Conservation (phyloP, 352 stramenopile species). For the Phytophthora colocasiae region DNA sequence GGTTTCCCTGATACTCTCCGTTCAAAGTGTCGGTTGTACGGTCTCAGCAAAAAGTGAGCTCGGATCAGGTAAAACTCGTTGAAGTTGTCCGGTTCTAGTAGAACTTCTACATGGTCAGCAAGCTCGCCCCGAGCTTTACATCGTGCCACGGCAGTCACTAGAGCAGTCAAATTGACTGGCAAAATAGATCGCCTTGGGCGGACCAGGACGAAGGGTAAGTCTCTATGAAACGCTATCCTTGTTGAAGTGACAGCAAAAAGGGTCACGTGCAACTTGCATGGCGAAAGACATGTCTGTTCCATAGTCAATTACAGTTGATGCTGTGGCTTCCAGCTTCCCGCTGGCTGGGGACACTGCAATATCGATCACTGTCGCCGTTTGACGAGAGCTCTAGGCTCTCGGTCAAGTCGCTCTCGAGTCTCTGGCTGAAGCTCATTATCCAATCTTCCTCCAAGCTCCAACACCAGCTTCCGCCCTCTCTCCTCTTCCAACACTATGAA, state of each 20-base stretch:
- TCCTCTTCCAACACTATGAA: slow-evolving; percentile 43
- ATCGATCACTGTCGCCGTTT: slow-evolving; percentile 17
- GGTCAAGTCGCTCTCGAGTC: not conserved
- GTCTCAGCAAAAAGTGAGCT: slow-evolving; percentile 1
- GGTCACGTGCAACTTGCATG: slow-evolving; percentile 2
- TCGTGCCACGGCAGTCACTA: slow-evolving; percentile 21
- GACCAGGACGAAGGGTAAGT: not conserved
- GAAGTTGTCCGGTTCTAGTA: slow-evolving; percentile 1
- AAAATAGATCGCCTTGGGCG: slow-evolving; percentile 3
- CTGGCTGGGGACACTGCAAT: not conserved
- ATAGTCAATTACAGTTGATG: too few relatives aligned
- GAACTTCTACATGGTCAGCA: slow-evolving; percentile 11
- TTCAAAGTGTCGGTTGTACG: not conserved
- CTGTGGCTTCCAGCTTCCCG: not conserved
- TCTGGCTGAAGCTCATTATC: slow-evolving; percentile 38
- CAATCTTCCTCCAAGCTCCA: slow-evolving; percentile 45
- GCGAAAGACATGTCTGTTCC: too few relatives aligned
- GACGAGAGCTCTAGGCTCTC: not conserved
- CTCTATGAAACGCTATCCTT: slow-evolving; percentile 8
- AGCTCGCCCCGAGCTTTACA: slow-evolving; percentile 21
- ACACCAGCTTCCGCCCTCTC: slow-evolving; percentile 28
- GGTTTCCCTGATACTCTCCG: too few relatives aligned
- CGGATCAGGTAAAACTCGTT: slow-evolving; percentile 22
- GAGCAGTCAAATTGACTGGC: not conserved
- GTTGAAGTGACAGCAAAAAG: slow-evolving; percentile 21